Base-by-base conservation (phyloP, 345 rosid species). In the Rubroshorea leprosula region DNA sequence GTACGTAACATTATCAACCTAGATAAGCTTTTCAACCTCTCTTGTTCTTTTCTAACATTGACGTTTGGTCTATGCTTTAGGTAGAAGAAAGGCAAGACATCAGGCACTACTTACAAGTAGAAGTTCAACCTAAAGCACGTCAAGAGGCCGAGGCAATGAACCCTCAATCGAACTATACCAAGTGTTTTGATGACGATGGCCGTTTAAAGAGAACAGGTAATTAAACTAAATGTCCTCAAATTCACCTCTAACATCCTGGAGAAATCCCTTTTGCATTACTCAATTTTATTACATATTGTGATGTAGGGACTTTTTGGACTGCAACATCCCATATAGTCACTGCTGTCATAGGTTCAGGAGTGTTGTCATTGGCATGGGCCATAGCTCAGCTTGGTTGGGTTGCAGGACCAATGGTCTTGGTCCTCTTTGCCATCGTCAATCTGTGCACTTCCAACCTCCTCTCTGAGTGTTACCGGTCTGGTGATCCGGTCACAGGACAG, bases 101-200 rank as follows among this genome's bases (percentile, higher is more conserved):
- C 5, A 76, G 71, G 75, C 74, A 70, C 41, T 79, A 79, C 62
- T 77, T 79, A 47, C 69, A 77, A 67, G 80, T 83, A 27, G 85
- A 83, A 64, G 74, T 51, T 18, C 80, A 68, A 24, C 70, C 80
- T 22, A 69, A 67, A 69, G 51, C 62, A 49, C 47, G 7, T 15
- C 38, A 9, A 16, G 77, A 68, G 22, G 62, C 31, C 29, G 77
- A 73, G 60, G 60, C 72, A 23, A 67, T 65, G n/a, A 45, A 71
- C 57, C 29, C 73, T 60, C 68, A 55, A 43, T 20, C 77, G 46
- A 79, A 64, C 66, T 71, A 82, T 58, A 66, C 80, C 68, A 79
- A 73, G 59, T 72, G 79, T 52, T 79, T 77, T n/a, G 84, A 79
- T 29, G 84, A 82, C 26, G 84, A 79, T 58, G 87, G 87, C 50